A percentile compares a stretch with the other conserved stretches of the same genome.
These are phyloP conservation scores for Myxozyma lipomycoides DNA, from an alignment of 805 yeast species.

Conservation along the genomic window DNA sequence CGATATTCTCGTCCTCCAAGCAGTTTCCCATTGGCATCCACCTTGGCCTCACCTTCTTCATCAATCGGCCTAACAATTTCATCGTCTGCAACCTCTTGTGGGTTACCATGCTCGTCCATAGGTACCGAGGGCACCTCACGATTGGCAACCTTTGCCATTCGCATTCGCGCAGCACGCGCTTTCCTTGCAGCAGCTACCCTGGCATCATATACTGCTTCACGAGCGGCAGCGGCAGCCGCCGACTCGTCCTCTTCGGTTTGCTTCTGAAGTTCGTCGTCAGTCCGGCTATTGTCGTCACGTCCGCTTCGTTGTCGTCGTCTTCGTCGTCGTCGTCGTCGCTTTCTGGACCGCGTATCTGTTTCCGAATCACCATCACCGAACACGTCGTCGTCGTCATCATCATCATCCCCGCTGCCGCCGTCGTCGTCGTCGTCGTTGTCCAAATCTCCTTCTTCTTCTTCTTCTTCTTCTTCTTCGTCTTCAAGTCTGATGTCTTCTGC, in stretches of 20 bases:
- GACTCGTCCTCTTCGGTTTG: background rate
- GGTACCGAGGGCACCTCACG: conserved; percentile 46
- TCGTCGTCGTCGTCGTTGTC: conserved; percentile 21
- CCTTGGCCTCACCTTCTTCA: conserved; percentile 70
- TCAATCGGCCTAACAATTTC: conserved; percentile 77
- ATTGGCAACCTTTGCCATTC: conserved; percentile 21
- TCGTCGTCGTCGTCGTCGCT: conserved; percentile 3
- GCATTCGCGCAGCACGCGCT: conserved; percentile 25
- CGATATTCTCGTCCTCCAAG: conserved; percentile 71
- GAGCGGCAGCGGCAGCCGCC: background rate
- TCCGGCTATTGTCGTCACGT: no score
- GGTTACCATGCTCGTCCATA: conserved; percentile 65
- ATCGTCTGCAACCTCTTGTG: conserved; percentile 61
- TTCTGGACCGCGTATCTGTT: conserved; percentile 8
- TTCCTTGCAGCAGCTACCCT: conserved; percentile 28
- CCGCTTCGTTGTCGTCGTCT: conserved; percentile 3
- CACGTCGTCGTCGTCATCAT: conserved; percentile 10
- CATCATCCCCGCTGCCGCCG: conserved; percentile 1
- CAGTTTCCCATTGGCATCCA: conserved; percentile 62
- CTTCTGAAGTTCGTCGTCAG: no score
- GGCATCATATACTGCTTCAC: conserved; percentile 10
- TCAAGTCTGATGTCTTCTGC: background rate
- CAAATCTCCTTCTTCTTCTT: conserved; percentile 13
- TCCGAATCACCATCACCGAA: conserved; percentile 10
- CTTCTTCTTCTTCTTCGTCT: conserved; percentile 16